Evolutionary conservation across 2,329 filamentous ascomycete species (phyloP), one percentile per base, ranked within the genome.

Genomic region (Fusarium sp.): DNA sequence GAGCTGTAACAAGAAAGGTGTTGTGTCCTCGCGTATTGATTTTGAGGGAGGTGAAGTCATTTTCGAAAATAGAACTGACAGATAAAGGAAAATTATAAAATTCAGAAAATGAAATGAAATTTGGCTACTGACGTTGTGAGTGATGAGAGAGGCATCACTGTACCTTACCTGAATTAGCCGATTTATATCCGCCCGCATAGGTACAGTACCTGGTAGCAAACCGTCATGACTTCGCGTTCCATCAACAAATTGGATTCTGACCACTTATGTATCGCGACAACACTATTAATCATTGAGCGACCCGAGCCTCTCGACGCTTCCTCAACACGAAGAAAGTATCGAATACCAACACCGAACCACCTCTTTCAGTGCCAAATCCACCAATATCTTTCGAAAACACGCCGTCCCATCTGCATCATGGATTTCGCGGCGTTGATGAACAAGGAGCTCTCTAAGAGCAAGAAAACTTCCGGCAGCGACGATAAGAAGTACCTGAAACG

Each of bases 361-460:
- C 5, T 6, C 15, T 18, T 9, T 20, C 40, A 11, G 17, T 6
- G 10, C 29, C 20, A 4, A 40, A 27, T 39, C 39, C 9, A 51
- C 15, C 33, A 20, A 23, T 17, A 29, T 11, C 18, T 29, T 14
- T 23, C 25, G 14, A 6, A 4, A 53, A 53, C n/a, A 36, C 48
- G 23, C 17, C 11, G 7, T 46, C 39, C 20, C 23, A 39, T 29
- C 11, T 65, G 76, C 29, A 84, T 64, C 70, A 99, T 99, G 96
- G 94, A 99, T 80, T 99, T 99, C 83, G 94, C 94, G 63, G 88
- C 93, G 35, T 83, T 99, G 46, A 97, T 99, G 93, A 89, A 92
- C 74, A 91, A 93, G 76, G 94, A 97, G 80, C 96, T 99, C 75
- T 88, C 92, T 74, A 96, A 96, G 79, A 85, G 90, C 71, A 93